These are phyloP conservation scores for Solanum chilense DNA, from an alignment of 257 asterid genomes.

Conservation along the genomic window DNA sequence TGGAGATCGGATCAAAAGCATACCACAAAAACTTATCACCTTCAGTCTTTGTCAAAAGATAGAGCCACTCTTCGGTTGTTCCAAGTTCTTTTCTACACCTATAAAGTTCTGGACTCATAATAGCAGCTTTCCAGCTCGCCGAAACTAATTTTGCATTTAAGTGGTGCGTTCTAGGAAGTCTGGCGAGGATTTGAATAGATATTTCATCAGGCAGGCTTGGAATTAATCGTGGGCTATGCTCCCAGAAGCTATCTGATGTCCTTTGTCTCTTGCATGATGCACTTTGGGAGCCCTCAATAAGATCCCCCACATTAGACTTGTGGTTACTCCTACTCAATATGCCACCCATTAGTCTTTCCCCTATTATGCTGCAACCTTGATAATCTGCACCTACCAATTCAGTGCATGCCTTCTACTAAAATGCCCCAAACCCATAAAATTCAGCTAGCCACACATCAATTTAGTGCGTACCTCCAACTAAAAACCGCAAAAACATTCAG, in stretches of 20 bases:
- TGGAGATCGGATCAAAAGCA: conserved; percentile 68
- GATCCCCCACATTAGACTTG: conserved; percentile 22
- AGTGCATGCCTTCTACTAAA: background rate
- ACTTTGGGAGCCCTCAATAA: conserved; percentile 27
- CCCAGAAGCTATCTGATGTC: conserved; percentile 56
- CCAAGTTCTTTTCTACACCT: conserved; percentile 56
- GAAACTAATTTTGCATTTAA: conserved; percentile 56
- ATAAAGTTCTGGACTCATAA: conserved; percentile 50
- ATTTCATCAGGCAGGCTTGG: conserved; percentile 83
- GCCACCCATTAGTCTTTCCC: conserved; percentile 46
- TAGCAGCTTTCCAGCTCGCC: conserved; percentile 60
- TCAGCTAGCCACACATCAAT: background rate
- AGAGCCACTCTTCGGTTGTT: conserved; percentile 79
- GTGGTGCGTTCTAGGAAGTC: conserved; percentile 52
- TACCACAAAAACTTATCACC: conserved; percentile 61
- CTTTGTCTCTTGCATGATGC: conserved; percentile 66
- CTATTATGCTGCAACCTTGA: background rate
- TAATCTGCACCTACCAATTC: conserved; percentile 4
- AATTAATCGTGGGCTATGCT: conserved; percentile 45
- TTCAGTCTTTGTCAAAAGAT: conserved; percentile 48
- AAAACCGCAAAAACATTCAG: background rate
- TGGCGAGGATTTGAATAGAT: conserved; percentile 72
- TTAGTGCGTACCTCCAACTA: background rate
- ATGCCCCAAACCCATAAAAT: background rate
- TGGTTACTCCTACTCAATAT: conserved; percentile 42